Conservation (phyloP, 805 yeast genomes). For the Saccharomycopsis olivae region DNA sequence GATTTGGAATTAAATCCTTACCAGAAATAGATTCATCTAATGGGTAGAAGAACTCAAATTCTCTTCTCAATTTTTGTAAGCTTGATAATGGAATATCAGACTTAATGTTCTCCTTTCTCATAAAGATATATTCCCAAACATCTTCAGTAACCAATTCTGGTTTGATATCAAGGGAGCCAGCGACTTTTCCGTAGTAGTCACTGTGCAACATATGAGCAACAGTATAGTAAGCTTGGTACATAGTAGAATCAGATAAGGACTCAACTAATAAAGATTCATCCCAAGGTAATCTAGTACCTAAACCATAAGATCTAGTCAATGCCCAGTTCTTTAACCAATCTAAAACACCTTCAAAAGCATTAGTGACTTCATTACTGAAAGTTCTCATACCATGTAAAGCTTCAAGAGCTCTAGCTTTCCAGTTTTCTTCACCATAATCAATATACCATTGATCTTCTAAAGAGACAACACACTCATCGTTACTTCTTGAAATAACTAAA, state of each 20-base stretch:
- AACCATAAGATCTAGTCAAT: constrained; percentile 89
- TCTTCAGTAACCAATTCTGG: constrained; percentile 87
- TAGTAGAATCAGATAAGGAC: constrained; percentile 90
- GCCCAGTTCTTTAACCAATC: constrained; percentile 99
- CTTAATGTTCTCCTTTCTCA: constrained; percentile 49
- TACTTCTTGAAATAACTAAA: constrained; percentile 83
- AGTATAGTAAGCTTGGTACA: constrained; percentile 92
- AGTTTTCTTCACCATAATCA: constrained; percentile 89
- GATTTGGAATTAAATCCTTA: constrained; percentile 95
- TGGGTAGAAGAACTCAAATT: constrained; percentile 95
- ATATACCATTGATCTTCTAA: constrained; percentile 98
- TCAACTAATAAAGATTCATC: constrained; percentile 89
- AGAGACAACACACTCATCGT: constrained; percentile 93
- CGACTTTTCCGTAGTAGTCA: constrained; percentile 71
- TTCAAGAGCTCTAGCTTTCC: constrained; percentile 77
- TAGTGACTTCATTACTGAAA: constrained; percentile 70
- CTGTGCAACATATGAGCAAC: constrained; percentile 76
- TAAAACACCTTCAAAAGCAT: constrained; percentile 88
- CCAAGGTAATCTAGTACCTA: constrained; percentile 95
- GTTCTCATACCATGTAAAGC: constrained; percentile 70
- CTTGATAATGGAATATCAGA: constrained; percentile 55
- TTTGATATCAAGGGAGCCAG: constrained; percentile 63
- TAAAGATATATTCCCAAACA: constrained; percentile 85
- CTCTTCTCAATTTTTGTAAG: constrained; percentile 72
- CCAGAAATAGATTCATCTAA: constrained; percentile 88